phyloP scores from a whole-genome alignment of 495 filamentous ascomycete genomes.

The Achaetomiella virescens region DNA sequence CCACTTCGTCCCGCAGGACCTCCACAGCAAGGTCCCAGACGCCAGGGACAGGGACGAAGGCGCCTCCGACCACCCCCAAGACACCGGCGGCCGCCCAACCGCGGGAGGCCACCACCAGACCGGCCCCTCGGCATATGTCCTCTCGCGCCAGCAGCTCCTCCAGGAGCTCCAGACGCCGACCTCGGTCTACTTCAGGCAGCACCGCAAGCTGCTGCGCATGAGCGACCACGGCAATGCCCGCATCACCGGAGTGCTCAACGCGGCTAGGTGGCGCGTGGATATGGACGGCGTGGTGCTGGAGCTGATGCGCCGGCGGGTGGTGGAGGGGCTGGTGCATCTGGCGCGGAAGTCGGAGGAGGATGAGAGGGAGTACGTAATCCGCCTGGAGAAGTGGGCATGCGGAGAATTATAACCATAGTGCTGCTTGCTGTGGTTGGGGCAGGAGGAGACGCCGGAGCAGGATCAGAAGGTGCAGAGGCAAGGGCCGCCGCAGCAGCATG shows the following conservation, averaged over 20 bases:
- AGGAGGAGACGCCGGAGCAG: not conserved
- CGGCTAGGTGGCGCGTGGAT: conserved; percentile 55
- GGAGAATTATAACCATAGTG: conserved; percentile 24
- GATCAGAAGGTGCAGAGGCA: not conserved
- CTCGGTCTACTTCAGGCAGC: not conserved
- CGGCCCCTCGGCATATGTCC: conserved; percentile 12
- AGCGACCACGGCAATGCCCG: not conserved
- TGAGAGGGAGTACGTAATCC: conserved; percentile 29
- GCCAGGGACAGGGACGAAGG: not conserved
- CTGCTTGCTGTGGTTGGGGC: conserved; percentile 34
- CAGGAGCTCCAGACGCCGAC: not conserved
- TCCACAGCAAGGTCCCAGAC: conserved; percentile 33
- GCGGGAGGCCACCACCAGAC: not conserved
- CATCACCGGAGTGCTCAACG: conserved; percentile 6
- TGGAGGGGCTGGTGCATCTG: conserved; percentile 34
- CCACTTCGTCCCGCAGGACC: conserved; percentile 54
- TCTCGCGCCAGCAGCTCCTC: conserved; percentile 13
- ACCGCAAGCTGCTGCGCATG: conserved; percentile 9
- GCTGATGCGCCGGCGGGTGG: conserved; percentile 44
- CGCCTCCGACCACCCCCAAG: not conserved
- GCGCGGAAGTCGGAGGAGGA: conserved; percentile 20
- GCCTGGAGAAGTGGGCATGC: conserved; percentile 32
- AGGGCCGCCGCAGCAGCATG: conserved; percentile 5
- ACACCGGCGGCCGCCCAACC: not conserved
- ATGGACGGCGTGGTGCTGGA: conserved; percentile 58